phyloP scores from a whole-genome alignment of 176 grass and related monocot species.

The Rhynchospora pubera region DNA sequence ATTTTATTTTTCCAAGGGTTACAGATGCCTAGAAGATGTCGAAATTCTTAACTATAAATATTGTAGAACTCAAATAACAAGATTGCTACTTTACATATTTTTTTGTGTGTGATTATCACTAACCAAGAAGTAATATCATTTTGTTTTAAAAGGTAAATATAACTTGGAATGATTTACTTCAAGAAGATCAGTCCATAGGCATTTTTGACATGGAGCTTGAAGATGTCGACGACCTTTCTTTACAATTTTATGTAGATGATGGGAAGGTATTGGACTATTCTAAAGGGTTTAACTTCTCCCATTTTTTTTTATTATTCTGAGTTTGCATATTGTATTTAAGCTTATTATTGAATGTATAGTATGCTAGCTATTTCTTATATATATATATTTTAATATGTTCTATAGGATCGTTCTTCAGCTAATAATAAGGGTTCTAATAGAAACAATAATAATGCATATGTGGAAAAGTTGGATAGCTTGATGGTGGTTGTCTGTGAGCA shows the following conservation, averaged over 20 bases:
- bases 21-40: neutral
- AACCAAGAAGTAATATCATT: neutral
- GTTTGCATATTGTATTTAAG: slow-evolving; percentile 29
- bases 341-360: neutral
- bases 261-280: slow-evolving; percentile 26
- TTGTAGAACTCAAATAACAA: neutral
- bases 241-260: slow-evolving; percentile 35
- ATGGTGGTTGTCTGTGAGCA: slow-evolving; percentile 85
- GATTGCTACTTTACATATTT: neutral
- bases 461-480: slow-evolving; percentile 78
- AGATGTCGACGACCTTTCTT: slow-evolving; percentile 49
- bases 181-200: slow-evolving; percentile 70
- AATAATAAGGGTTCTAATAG: slow-evolving; percentile 30
- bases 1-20: neutral
- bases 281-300: slow-evolving; percentile 24
- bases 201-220: slow-evolving; percentile 97
- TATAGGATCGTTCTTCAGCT: slow-evolving; percentile 25
- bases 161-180: slow-evolving; percentile 70
- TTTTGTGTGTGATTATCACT: neutral
- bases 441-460: slow-evolving; percentile 46
- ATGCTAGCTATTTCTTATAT: slow-evolving; percentile 4
- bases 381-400: slow-evolving; percentile 9
- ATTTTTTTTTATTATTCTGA: slow-evolving; percentile 32
- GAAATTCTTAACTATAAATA: neutral
- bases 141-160: slow-evolving; percentile 61